Conservation (phyloP, 192 early-diverging fungal species). For the Funneliformis mosseae region DNA sequence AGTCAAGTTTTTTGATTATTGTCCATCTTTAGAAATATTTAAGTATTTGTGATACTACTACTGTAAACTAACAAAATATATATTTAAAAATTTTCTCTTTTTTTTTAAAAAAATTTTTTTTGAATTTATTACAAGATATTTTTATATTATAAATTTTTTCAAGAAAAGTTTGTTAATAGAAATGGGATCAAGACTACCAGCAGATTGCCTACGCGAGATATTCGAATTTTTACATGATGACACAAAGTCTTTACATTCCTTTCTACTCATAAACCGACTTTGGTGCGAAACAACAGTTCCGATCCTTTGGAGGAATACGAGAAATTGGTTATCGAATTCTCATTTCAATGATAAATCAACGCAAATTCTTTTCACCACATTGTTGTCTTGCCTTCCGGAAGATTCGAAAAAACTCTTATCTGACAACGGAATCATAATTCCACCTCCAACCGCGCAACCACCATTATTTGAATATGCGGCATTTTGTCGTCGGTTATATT, state of each 20-base stretch:
- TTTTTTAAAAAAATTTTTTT: not conserved
- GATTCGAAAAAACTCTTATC: not conserved
- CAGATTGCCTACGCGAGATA: not conserved
- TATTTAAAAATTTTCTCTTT: no score
- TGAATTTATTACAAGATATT: not conserved
- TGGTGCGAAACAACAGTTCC: conserved; percentile 13
- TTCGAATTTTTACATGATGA: not conserved
- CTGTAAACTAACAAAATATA: not conserved
- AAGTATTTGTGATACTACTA: not conserved
- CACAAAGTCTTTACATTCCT: not conserved
- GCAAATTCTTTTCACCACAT: not conserved
- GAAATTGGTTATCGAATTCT: not conserved
- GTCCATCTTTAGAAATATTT: not conserved
- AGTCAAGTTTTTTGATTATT: not conserved
- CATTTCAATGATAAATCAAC: not conserved
- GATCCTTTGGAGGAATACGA: conserved; percentile 12
- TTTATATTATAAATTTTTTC: not conserved
- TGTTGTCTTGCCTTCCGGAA: not conserved
- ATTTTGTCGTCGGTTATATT: not conserved
- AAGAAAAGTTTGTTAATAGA: not conserved
- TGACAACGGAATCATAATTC: not conserved
- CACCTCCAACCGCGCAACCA: not conserved
- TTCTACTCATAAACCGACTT: not conserved
- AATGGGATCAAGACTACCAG: not conserved
- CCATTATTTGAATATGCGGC: not conserved